Base-by-base conservation (phyloP, 352 stramenopile genomes). In the Pythium insidiosum region DNA sequence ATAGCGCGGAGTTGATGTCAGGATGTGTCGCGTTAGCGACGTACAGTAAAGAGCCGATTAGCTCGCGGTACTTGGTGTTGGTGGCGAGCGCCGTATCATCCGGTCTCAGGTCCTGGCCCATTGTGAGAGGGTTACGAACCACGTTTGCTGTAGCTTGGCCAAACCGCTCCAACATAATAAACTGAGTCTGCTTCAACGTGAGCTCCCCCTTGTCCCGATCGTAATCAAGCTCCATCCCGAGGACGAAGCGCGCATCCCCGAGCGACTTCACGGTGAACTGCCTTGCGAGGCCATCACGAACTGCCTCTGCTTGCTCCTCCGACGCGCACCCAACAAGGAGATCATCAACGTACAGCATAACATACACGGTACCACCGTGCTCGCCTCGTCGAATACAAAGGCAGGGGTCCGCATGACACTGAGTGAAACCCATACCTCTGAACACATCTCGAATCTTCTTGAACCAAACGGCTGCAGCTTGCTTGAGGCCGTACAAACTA, bases 401-500 rank as follows among this genome's bases (percentile, higher is more conserved):
- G 24, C 39, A 46, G 6, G 39, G 9, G 26, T 46, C 39, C 7
- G 9, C 39, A 7, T 7, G 7, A 15, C 18, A 46, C 12, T 22
- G n/a, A 4, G n/a, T 23, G 22, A 46, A 46, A 24, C 39, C 39
- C 24, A 46, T 15, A 23, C 13, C 15, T 6, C 9, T 42, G 16
- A 42, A 24, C 37, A 24, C 37, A 28, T 19, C 13, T 19, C 25
- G 16, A 22, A 72, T 65, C 13, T 38, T 68, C 0, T 30, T 20
- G 34, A 56, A 43, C 58, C 59, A 76, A 4, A 58, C 48, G 9
- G 43, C 40, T 10, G 58, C 51, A 18, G 58, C 52, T 46, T 73
- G 53, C 11, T 73, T 72, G 0, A 73, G 34, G 11, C 56, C 66
- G 29, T 77, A 72, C 0, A 77, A 18, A 18, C 49, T 61, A 24